Conservation (phyloP, 768 basidiomycete species). For the Amanita molliuscula region DNA sequence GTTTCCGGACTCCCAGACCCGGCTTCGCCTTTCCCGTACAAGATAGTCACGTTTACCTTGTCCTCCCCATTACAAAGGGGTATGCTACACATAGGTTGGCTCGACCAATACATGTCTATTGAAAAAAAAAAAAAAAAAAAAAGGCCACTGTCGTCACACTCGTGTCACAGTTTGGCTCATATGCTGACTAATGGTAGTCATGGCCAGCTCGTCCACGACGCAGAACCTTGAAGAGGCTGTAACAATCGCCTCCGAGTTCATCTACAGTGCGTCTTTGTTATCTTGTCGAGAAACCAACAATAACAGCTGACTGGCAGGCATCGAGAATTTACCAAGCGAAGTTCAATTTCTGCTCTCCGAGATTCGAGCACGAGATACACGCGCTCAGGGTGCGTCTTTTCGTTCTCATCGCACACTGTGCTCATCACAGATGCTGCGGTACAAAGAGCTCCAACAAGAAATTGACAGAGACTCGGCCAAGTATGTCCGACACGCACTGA, state of each 20-base stretch:
- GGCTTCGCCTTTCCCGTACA: no score
- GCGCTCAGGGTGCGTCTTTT: slow-evolving; percentile 26
- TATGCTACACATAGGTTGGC: no score
- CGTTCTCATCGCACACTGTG: not conserved
- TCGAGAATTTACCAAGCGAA: slow-evolving; percentile 46
- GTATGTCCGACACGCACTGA: slow-evolving; percentile 39
- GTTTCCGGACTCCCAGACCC: no score
- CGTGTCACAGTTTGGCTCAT: no score
- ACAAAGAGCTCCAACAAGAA: slow-evolving; percentile 36
- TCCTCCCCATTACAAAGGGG: no score
- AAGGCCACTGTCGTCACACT: no score
- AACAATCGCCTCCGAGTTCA: slow-evolving; percentile 43
- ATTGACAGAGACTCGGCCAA: slow-evolving; percentile 37
- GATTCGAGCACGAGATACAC: slow-evolving; percentile 35
- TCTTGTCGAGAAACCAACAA: not conserved
- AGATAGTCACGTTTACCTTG: no score
- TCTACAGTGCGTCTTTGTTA: slow-evolving; percentile 32
- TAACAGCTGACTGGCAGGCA: slow-evolving; percentile 19
- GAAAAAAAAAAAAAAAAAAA: no score
- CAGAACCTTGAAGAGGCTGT: slow-evolving; percentile 44
- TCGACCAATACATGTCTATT: no score
- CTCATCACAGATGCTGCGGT: not conserved
- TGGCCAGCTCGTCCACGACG: not conserved
- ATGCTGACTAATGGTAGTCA: not conserved
- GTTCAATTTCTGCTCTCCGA: slow-evolving; percentile 42